Evolutionary conservation across 2,329 filamentous ascomycete species (phyloP).

Genomic region (Exserohilum rostratum): DNA sequence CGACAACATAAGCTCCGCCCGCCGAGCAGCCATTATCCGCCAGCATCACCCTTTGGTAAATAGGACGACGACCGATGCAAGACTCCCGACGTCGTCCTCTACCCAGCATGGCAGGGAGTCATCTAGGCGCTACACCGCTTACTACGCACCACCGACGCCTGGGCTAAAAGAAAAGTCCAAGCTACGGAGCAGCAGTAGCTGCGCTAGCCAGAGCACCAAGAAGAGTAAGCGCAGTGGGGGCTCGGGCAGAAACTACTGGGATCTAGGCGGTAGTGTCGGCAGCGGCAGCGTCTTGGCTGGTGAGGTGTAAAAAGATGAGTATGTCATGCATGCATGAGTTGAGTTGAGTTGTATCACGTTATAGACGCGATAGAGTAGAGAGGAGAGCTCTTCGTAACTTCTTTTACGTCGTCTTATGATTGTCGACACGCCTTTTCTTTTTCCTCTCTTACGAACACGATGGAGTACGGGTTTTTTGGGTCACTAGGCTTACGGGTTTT

Average conservation of each 20-base stretch:
- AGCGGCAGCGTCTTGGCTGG: slow-evolving; percentile 61
- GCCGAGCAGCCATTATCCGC: slow-evolving; percentile 81
- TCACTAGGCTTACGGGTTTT: no score
- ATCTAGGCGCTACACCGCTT: slow-evolving; percentile 10
- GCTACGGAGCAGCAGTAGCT: slow-evolving; percentile 64
- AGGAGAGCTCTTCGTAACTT: no score
- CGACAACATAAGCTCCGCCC: slow-evolving; percentile 52
- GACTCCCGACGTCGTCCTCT: slow-evolving; percentile 35
- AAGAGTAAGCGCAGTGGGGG: slow-evolving; percentile 71
- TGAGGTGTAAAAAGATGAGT: slow-evolving; percentile 18
- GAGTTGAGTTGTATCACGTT: no score
- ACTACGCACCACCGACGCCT: slow-evolving; percentile 5
- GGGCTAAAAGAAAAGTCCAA: slow-evolving; percentile 8
- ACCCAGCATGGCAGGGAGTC: slow-evolving; percentile 22
- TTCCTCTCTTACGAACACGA: no score
- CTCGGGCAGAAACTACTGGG: slow-evolving; percentile 89
- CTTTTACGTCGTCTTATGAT: no score
- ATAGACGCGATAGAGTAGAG: not conserved
- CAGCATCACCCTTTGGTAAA: slow-evolving; percentile 88
- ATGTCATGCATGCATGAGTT: not conserved
- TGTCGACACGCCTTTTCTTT: no score
- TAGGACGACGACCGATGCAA: slow-evolving; percentile 45
- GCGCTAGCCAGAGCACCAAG: slow-evolving; percentile 85
- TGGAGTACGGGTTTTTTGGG: no score
- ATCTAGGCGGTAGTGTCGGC: slow-evolving; percentile 80